Base-by-base conservation (phyloP, 176 grass and related monocot genomes). In the Oropetium thomaeum region DNA sequence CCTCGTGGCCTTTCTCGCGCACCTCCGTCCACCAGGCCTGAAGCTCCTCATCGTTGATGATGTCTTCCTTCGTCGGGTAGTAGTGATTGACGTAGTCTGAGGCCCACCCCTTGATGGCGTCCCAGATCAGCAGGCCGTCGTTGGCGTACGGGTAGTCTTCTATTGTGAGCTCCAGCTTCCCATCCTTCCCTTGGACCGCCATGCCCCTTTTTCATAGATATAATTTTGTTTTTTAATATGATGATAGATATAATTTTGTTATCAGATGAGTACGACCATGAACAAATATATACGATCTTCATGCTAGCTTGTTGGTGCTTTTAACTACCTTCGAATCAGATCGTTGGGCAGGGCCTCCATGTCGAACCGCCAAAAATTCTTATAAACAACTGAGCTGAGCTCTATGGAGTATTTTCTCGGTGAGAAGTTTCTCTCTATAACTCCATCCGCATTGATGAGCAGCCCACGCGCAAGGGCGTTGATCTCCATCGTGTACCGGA, bases 401-500 rank as follows among this genome's bases (percentile, higher is more conserved):
- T 89, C 86, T 38, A 87, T 65, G 33, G 60, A 59, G 59, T 89
- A 79, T 78, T 77, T 87, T 13, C 53, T 59, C 10, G 86, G 89
- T 23, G 57, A 39, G 73, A 92, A 96, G 16, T 35, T 52, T 3
- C 4, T 54, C 74, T 92, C 92, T 20, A 96, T 92, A 78, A 89
- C 17, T 8, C 92, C 92, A 0, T 22, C 31, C 0, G 68, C 86
- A 49, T 5, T 83, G 54, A 96, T 68, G n/a, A 96, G 78, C 5
- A 0, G 2, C 15, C 17, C 41, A 4, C 89, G 75, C 32, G 87
- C 93, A 23, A 71, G 66, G 1, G 84, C 83, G 73, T 96, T 92
- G 76, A 96, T 92, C 37, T 89, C 89, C 92, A 96, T 87, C 3
- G 89, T 96, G 81, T 83, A 96, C 0, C 89, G 84, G 79, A 92